Percentiles rank a stretch among this genome's conserved stretches.
These are phyloP conservation scores for Petunia axillaris DNA, from an alignment of 257 asterid species.

Conservation along the genomic window DNA sequence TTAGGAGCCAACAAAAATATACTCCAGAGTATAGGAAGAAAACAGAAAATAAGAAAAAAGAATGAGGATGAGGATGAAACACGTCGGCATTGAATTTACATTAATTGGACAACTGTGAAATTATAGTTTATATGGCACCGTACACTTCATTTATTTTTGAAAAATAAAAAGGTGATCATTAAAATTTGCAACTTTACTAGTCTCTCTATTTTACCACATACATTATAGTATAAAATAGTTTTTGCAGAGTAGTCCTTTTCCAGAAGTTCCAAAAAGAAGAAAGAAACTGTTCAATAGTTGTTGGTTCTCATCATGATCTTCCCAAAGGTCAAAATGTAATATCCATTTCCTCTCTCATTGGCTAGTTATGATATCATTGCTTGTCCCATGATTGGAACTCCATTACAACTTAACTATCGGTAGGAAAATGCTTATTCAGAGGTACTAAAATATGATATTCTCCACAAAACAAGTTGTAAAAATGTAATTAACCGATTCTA, in stretches of 20 bases:
- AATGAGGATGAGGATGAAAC: background rate
- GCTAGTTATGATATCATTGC: background rate
- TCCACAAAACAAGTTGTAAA: background rate
- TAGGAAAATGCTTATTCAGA: background rate
- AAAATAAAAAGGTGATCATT: background rate
- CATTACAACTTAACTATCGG: background rate
- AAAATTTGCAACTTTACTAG: background rate
- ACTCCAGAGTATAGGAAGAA: background rate
- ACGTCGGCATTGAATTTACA: background rate
- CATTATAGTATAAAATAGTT: background rate
- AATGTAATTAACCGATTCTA: too few species aligned
- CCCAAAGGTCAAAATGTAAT: background rate
- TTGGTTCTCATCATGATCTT: background rate
- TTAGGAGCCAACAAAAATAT: slow-evolving; percentile 1
- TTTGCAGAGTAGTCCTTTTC: background rate
- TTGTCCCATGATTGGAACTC: background rate
- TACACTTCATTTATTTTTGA: background rate
- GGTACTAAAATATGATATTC: background rate
- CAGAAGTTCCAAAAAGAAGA: background rate
- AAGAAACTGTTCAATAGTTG: background rate
- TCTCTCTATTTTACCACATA: background rate
- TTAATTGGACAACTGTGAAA: background rate
- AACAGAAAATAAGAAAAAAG: background rate
- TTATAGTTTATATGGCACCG: background rate
- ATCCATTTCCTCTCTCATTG: background rate